Base-by-base conservation (phyloP, 805 yeast species). In the Ogataea zsoltii region DNA sequence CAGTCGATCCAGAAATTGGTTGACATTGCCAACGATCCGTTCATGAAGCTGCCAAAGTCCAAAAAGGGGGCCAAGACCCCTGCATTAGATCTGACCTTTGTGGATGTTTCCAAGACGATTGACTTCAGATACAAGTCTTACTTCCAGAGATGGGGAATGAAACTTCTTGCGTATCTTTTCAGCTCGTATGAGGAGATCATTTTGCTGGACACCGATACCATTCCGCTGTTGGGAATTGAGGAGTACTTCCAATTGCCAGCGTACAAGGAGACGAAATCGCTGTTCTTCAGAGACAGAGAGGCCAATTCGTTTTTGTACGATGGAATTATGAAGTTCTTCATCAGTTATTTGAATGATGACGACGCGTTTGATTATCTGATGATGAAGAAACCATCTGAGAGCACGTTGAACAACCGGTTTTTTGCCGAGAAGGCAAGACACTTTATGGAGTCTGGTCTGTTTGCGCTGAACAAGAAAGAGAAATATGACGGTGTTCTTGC, bases 101-200 rank as follows among this genome's bases (percentile, higher is more conserved):
- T 67, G 25, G 67, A 67, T 51, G 62, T 66, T 19, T 60, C 67
- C 2, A 55, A 54, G 18, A 50, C 62, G 2, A 54, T 67, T 18
- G 42, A 48, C 30, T 57, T 51, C 34, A 50, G 45, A 29, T 66
- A 57, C 45, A 54, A 51, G 43, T 40, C 45, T 4, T 60, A 50
- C 44, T 66, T 61, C 50, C 44, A 41, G 26, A 50, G 56, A 23
- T 66, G 61, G 55, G 63, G 68, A 26, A 66, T 61, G 63, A 83
- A 82, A 57, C 71, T 83, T 60, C 55, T 81, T 26, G 84, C 87
- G 1, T 68, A 76, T 19, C 49, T 79, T 30, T 82, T 83, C 61
- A 81, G 75, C 49, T 73, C 83, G 1, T 79, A 75, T 56, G 80
- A 77, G 52, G 83, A 79, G 44, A 72, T 70, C 62, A 68, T 80